Conservation (phyloP, 257 asterid genomes). For the Leonotis leonurus region DNA sequence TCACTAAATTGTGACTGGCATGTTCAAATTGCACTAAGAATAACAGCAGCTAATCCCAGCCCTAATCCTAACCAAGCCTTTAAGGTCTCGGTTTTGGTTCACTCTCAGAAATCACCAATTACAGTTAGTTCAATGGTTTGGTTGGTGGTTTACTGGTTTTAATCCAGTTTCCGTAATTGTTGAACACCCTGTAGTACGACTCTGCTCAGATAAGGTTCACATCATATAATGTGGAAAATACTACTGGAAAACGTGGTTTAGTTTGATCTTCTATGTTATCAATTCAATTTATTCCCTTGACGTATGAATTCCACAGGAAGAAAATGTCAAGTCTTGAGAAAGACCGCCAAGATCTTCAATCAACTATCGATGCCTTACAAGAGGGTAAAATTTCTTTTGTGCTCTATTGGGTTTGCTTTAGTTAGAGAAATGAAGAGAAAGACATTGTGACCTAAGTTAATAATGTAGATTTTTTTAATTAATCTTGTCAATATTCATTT, state of each 20-base stretch:
- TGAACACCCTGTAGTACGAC: not conserved
- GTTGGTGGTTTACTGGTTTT: not conserved
- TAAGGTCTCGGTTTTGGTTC: not conserved
- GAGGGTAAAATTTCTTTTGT: conserved; percentile 49
- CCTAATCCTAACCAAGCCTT: not conserved
- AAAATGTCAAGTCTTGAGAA: conserved; percentile 73
- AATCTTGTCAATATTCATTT: not conserved
- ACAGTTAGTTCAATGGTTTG: not conserved
- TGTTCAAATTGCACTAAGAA: no score
- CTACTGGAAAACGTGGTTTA: not conserved
- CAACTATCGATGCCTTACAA: conserved; percentile 82
- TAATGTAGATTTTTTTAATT: not conserved
- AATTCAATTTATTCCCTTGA: not conserved
- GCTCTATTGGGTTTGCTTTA: conserved; percentile 8
- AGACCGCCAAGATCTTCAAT: conserved; percentile 83
- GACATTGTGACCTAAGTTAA: not conserved
- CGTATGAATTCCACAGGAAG: conserved; percentile 45
- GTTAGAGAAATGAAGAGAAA: not conserved
- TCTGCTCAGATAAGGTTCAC: conserved; percentile 4
- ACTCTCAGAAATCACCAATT: not conserved
- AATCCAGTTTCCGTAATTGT: not conserved
- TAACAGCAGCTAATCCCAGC: no score
- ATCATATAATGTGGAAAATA: not conserved
- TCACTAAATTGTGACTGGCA: no score
- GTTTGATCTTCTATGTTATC: conserved; percentile 13